phyloP scores from a whole-genome alignment of 1,284 basidiomycete species.

The Polyporus tsugae region DNA sequence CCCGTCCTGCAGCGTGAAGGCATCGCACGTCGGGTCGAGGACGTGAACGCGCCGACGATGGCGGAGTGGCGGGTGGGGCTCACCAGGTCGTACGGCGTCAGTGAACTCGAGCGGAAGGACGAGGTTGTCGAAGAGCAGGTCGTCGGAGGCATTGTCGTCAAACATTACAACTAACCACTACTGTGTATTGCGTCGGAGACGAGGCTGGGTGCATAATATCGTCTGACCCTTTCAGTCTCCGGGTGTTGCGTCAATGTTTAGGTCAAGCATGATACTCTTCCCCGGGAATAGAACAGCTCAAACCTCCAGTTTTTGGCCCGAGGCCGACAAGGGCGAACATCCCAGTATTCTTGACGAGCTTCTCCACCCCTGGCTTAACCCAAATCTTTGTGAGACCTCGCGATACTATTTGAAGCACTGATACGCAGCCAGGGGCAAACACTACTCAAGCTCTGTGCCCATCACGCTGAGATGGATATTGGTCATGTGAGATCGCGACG shows the following conservation, averaged over 20 bases:
- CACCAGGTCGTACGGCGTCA: slow-evolving; percentile 47
- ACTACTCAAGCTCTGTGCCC: too few relatives aligned
- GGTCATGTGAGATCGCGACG: neutral
- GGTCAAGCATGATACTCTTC: too few relatives aligned
- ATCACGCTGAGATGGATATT: neutral
- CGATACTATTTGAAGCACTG: neutral
- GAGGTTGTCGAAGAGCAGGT: slow-evolving; percentile 50
- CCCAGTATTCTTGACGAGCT: too few relatives aligned
- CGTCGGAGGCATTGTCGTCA: slow-evolving; percentile 51
- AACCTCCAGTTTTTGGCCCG: too few relatives aligned
- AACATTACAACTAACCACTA: slow-evolving; percentile 48
- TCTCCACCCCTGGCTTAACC: too few relatives aligned
- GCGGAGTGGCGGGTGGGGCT: slow-evolving; percentile 48
- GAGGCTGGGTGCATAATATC: too few relatives aligned
- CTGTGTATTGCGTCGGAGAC: neutral
- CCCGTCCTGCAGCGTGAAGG: slow-evolving; percentile 42
- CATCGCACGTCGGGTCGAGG: slow-evolving; percentile 37
- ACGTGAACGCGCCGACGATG: slow-evolving; percentile 46
- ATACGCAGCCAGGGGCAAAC: too few relatives aligned
- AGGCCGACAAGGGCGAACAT: too few relatives aligned
- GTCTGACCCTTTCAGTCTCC: too few relatives aligned
- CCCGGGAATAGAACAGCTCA: neutral
- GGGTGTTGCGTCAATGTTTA: too few relatives aligned
- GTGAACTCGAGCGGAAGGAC: slow-evolving; percentile 43
- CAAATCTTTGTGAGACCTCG: neutral